Conservation (phyloP, 371 early-diverging fungal genomes). For the Mucor irregularis region DNA sequence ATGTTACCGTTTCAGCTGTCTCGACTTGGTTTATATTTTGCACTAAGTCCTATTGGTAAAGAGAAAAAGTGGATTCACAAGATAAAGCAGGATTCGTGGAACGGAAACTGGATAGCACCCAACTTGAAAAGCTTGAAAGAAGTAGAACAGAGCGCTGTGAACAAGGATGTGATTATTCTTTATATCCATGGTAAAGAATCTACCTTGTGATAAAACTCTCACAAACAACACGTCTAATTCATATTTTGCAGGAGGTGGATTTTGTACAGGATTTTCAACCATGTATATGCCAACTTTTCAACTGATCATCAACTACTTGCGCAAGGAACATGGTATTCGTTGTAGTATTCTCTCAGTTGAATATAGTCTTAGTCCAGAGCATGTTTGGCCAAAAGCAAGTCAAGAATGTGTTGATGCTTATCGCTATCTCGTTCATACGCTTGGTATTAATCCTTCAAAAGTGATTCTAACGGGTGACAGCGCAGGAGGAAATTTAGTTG, state of each 20-base stretch:
- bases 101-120: constrained; percentile 28
- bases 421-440: constrained; percentile 19
- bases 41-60: neutral
- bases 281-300: constrained; percentile 29
- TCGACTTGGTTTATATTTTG: neutral
- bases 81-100: constrained; percentile 15
- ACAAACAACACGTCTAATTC: neutral
- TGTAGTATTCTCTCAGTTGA: constrained; percentile 30
- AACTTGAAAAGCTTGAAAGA: constrained; percentile 2
- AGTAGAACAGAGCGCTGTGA: constrained; percentile 9
- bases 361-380: constrained; percentile 22
- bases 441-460: constrained; percentile 15
- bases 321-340: constrained; percentile 8
- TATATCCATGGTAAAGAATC: constrained; percentile 19
- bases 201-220: neutral
- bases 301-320: constrained; percentile 11
- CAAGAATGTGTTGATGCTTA: constrained; percentile 26
- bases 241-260: constrained; percentile 31
- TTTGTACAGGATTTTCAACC: constrained; percentile 20
- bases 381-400: constrained; percentile 29
- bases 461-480: constrained; percentile 29
- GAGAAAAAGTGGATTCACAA: constrained; percentile 19
- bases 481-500: constrained; percentile 28
- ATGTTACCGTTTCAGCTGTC: neutral
- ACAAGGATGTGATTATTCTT: constrained; percentile 24